Base-by-base conservation (phyloP, 2,329 filamentous ascomycete species). In the Fusarium phyllophilum region DNA sequence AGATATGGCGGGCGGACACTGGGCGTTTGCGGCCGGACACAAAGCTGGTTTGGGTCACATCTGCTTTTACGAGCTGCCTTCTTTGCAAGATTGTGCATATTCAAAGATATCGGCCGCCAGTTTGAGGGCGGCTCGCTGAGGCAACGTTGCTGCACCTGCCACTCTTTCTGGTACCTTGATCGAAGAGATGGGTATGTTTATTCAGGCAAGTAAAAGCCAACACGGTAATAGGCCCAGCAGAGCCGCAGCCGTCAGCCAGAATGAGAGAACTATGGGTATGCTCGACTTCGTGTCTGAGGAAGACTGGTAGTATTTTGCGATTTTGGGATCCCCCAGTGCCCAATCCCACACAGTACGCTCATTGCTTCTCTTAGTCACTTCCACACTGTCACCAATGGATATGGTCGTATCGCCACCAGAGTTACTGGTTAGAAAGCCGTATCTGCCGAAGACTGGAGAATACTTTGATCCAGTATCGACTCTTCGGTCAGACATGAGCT, bases 381-480 rank as follows among this genome's bases (percentile, higher is more conserved):
- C 76, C 67, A 92, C 86, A 51, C 86, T 82, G 79, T 92, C 87
- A 4, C 90, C 76, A 17, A 75, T 61, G 15, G 70, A 68, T 42
- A 78, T 64, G 14, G 33, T 51, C 12, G 78, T 77, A 22, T 81
- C 72, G 26, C 77, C 74, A 13, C 71, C 72, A 17, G 73, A 51
- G 14, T 62, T 68, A 18, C 76, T 71, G 26, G 72, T 75, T 11
- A 92, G 81, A 78, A 94, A 94, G 1, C 87, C 91, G 82, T 94
- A 94, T 49, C 92, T 86, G 15, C 93, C 93, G 85, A 95, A 95
- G 14, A 93, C 86, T 18, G 93, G 92, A 67, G 87, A 89, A 79
- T 89, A 94, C 78, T 89, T 92, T 39, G 84, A 84, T 0, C 93
- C 93, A n/a, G 79, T 72, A 78, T 95, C 93, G 12, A 95, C 91